phyloP scores from a whole-genome alignment of 306 rosid species.

The Rubus parviflorus region DNA sequence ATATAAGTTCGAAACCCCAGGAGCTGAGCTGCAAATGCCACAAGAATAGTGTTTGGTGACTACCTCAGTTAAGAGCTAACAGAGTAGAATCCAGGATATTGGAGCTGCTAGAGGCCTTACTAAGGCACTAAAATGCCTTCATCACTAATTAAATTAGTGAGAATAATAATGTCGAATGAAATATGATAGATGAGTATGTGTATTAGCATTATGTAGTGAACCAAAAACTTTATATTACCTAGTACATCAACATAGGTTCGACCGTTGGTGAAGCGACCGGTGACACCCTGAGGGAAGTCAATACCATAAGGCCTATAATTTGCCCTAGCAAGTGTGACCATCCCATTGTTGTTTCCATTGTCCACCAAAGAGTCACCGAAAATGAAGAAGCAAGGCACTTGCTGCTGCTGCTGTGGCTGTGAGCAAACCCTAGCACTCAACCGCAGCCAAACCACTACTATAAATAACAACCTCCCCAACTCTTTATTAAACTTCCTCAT shows the following conservation, averaged over 20 bases:
- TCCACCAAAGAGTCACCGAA: constrained; percentile 95
- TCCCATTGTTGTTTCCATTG: constrained; percentile 79
- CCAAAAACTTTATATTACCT: constrained; percentile 44
- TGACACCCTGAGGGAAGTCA: constrained; percentile 78
- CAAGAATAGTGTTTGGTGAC: neutral
- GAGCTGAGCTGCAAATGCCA: constrained; percentile 68
- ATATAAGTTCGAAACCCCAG: constrained; percentile 63
- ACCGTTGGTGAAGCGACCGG: constrained; percentile 95
- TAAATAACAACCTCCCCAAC: constrained; percentile 12
- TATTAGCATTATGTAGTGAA: neutral
- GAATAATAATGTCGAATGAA: neutral
- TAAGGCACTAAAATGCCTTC: neutral
- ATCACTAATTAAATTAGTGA: neutral
- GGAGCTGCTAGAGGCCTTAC: neutral
- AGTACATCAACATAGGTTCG: constrained; percentile 84
- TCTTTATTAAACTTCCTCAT: constrained; percentile 28
- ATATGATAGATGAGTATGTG: neutral
- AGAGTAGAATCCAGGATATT: neutral
- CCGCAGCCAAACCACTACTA: constrained; percentile 33
- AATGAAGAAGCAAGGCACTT: constrained; percentile 87
- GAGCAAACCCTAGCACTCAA: constrained; percentile 44
- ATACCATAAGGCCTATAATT: constrained; percentile 86
- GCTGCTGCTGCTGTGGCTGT: constrained; percentile 36
- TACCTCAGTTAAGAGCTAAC: neutral
- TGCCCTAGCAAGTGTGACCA: constrained; percentile 76